These are phyloP conservation scores for Phytophthora vignae DNA, from an alignment of 352 stramenopile species.

Conservation along the genomic window DNA sequence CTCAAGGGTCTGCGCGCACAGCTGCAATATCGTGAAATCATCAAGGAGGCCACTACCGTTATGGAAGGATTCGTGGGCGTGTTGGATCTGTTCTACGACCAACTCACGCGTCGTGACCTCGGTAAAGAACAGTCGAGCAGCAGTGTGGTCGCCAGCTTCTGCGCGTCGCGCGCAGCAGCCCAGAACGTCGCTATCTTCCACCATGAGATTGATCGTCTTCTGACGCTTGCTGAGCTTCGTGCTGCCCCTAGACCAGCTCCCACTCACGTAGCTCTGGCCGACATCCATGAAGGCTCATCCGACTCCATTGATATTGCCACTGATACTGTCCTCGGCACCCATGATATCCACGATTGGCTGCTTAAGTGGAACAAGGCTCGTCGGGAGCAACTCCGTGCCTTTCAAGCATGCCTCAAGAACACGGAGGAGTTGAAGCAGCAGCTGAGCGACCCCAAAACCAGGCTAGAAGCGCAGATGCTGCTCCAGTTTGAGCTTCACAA, in stretches of 20 bases:
- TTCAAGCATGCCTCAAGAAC: constrained; percentile 27
- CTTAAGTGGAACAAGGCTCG: constrained; percentile 29
- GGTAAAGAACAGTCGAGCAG: constrained; percentile 24
- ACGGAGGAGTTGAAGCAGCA: constrained; percentile 15
- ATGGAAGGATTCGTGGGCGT: constrained; percentile 31
- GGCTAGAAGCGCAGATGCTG: constrained; percentile 34
- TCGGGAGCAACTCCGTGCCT: constrained; percentile 27
- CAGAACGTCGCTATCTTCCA: constrained; percentile 34
- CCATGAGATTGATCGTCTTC: constrained; percentile 35
- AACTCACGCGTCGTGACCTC: constrained; percentile 25
- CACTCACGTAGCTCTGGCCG: constrained; percentile 20
- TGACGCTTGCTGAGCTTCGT: constrained; percentile 23
- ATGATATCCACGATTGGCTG: constrained; percentile 32
- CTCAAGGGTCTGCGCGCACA: constrained; percentile 16
- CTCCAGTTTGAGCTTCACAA: constrained; percentile 40
- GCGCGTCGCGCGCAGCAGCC: constrained; percentile 25
- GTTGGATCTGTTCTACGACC: constrained; percentile 29
- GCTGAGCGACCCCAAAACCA: constrained; percentile 17
- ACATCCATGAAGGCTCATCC: constrained; percentile 22
- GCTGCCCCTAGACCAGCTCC: constrained; percentile 5
- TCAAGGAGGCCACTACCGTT: constrained; percentile 19
- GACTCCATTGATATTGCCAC: constrained; percentile 10
- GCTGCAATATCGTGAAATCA: constrained; percentile 13
- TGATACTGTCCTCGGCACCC: not conserved
- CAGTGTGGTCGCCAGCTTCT: constrained; percentile 26